These are phyloP conservation scores for Candida methanosorbosa DNA, from an alignment of 805 yeast species.

Conservation along the genomic window DNA sequence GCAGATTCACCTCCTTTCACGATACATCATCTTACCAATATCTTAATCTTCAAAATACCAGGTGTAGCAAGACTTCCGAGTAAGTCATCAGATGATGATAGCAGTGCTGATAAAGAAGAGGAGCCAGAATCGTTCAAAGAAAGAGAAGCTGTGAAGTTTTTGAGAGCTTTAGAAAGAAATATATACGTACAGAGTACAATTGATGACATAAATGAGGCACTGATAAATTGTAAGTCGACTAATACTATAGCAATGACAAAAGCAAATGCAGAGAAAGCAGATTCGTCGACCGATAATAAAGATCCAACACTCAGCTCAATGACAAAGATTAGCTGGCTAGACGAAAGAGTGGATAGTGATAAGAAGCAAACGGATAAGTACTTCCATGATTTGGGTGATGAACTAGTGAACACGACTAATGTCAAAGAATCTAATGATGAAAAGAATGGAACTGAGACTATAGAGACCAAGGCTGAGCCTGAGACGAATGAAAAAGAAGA, in stretches of 20 bases:
- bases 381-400: too few species aligned
- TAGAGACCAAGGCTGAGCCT: too few species aligned
- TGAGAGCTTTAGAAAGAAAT: conserved; percentile 15
- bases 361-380: too few species aligned
- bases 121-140: too few species aligned
- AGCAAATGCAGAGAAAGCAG: neutral
- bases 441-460: too few species aligned
- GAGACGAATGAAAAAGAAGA: neutral
- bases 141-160: conserved; percentile 13
- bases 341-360: conserved; percentile 1
- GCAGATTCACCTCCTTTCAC: conserved; percentile 22
- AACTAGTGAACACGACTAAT: neutral
- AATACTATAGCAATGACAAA: conserved; percentile 5
- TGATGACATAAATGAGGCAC: conserved; percentile 11
- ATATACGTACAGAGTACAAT: conserved; percentile 16
- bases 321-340: neutral
- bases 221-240: conserved; percentile 10
- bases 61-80: conserved; percentile 3
- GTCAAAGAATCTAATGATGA: neutral
- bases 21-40: conserved; percentile 10
- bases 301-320: neutral
- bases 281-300: neutral
- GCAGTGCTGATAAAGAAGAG: too few species aligned
- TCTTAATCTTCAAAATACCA: conserved; percentile 9
- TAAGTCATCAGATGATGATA: too few species aligned